These are phyloP conservation scores for Aspergillus fijiensis DNA, from an alignment of 2,329 filamentous ascomycete genomes.

Conservation along the genomic window DNA sequence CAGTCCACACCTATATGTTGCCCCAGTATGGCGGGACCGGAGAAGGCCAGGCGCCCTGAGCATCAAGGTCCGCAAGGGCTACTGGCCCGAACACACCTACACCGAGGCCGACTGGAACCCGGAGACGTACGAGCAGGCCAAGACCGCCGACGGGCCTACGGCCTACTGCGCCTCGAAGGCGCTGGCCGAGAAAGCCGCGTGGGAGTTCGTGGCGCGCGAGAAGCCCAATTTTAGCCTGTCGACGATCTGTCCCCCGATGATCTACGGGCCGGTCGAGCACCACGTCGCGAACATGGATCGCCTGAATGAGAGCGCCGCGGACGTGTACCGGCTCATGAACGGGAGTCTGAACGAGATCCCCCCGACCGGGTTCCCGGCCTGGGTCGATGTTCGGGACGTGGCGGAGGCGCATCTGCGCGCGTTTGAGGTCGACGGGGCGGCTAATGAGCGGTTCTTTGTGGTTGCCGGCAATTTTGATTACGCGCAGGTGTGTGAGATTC, in stretches of 20 bases:
- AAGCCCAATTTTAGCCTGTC: constrained; percentile 6
- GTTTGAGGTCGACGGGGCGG: background rate
- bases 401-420: constrained; percentile 10
- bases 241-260: constrained; percentile 5
- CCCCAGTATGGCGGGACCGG: too few species aligned
- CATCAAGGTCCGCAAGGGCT: background rate
- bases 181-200: constrained; percentile 10
- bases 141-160: background rate
- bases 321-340: constrained; percentile 1
- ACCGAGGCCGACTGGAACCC: constrained; percentile 3
- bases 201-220: constrained; percentile 1
- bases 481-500: background rate
- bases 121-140: background rate
- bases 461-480: background rate
- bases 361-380: background rate
- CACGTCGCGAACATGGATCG: background rate
- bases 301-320: background rate
- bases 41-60: too few species aligned
- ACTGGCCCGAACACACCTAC: background rate
- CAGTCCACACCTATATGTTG: too few species aligned
- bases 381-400: constrained; percentile 15
- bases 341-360: background rate
- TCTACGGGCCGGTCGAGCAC: constrained; percentile 5
- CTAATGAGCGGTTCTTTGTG: background rate
- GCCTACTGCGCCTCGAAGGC: background rate